Conservation (phyloP, 345 rosid species). For the Noccaea bulbosa region DNA sequence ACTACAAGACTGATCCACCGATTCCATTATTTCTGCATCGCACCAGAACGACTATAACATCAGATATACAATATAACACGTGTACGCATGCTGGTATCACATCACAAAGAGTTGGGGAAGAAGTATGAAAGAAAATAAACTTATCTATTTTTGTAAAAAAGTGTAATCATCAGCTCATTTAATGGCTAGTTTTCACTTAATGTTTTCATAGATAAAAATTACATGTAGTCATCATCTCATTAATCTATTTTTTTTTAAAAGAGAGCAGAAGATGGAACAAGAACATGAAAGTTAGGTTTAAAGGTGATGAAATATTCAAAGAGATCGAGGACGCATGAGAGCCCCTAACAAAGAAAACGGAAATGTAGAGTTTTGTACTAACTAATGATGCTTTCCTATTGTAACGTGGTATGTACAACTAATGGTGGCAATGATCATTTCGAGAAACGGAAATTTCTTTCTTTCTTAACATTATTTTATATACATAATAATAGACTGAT, state of each 20-base stretch:
- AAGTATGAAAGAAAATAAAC: not conserved
- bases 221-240: slow-evolving; percentile 11
- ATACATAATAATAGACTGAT: not conserved
- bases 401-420: slow-evolving; percentile 57
- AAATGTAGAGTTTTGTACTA: slow-evolving; percentile 64
- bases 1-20: slow-evolving; percentile 75
- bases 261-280: slow-evolving; percentile 20
- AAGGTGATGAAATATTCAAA: slow-evolving; percentile 10
- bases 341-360: slow-evolving; percentile 51
- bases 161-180: slow-evolving; percentile 54
- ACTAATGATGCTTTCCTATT: slow-evolving; percentile 84
- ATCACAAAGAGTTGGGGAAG: slow-evolving; percentile 12
- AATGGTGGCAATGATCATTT: slow-evolving; percentile 86
- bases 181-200: slow-evolving; percentile 51
- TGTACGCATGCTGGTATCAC: slow-evolving; percentile 9
- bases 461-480: slow-evolving; percentile 15
- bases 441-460: slow-evolving; percentile 56
- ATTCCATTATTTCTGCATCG: slow-evolving; percentile 72
- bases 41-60: slow-evolving; percentile 35
- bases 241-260: not conserved
- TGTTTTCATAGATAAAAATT: not conserved
- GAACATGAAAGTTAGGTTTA: slow-evolving; percentile 36
- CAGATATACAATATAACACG: not conserved
- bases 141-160: slow-evolving; percentile 45
- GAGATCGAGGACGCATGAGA: slow-evolving; percentile 27